A percentile compares a stretch with the other conserved stretches of the same genome.
These are phyloP conservation scores for Castanea mollissima DNA, from an alignment of 306 rosid species.

Conservation along the genomic window DNA sequence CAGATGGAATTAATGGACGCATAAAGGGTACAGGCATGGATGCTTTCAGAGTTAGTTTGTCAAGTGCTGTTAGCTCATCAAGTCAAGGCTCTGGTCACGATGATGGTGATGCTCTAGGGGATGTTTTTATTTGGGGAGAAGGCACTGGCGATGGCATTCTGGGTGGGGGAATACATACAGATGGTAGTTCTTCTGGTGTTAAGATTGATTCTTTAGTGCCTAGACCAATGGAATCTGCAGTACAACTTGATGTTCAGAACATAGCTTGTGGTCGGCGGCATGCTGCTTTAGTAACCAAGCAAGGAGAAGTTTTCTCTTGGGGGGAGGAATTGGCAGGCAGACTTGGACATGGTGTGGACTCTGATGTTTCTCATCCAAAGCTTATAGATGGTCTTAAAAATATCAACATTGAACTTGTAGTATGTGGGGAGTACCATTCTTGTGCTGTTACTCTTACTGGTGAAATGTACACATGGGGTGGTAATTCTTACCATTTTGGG, in stretches of 20 bases:
- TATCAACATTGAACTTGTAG: conserved; percentile 88
- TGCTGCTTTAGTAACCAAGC: conserved; percentile 96
- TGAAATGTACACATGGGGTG: conserved; percentile 98
- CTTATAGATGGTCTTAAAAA: conserved; percentile 82
- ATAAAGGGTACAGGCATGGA: conserved; percentile 85
- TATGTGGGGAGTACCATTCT: conserved; percentile 98
- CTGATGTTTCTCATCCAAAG: conserved; percentile 89
- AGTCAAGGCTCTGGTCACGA: conserved; percentile 99
- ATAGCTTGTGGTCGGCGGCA: conserved; percentile 95
- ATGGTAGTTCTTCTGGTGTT: conserved; percentile 60
- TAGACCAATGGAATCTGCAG: conserved; percentile 93
- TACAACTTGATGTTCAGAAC: conserved; percentile 89
- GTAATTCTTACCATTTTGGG: conserved; percentile 83
- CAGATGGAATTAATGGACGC: conserved; percentile 85
- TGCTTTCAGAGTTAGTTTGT: conserved; percentile 95
- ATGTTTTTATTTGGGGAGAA: conserved; percentile 98
- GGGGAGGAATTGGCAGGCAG: conserved; percentile 98
- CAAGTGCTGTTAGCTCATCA: conserved; percentile 98
- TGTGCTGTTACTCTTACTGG: conserved; percentile 98
- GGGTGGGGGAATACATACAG: conserved; percentile 91
- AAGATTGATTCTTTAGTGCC: conserved; percentile 90
- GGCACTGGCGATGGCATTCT: conserved; percentile 92
- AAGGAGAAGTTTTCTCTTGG: conserved; percentile 97
- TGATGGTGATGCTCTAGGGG: conserved; percentile 99
- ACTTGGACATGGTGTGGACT: conserved; percentile 99